Percentiles rank a stretch among this genome's conserved stretches.
Evolutionary conservation across 192 early-diverging fungal genomes (phyloP).

Genomic region (Coemansia furcata): DNA sequence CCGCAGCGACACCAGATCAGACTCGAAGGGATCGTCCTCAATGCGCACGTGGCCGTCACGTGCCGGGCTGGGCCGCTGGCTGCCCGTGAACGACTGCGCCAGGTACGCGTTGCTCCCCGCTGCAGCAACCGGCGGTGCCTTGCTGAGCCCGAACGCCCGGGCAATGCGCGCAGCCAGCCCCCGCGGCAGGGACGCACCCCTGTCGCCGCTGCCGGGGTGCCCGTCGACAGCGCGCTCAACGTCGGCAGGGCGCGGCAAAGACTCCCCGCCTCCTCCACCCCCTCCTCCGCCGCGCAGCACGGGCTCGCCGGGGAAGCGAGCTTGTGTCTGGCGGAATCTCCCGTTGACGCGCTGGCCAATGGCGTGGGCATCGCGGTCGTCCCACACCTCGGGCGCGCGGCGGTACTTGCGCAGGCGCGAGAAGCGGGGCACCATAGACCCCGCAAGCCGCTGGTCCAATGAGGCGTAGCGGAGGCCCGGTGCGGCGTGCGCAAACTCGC

Average conservation of each 20-base stretch:
- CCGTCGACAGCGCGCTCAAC: slow-evolving; percentile 26
- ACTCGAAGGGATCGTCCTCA: background rate
- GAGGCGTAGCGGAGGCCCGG: slow-evolving; percentile 14
- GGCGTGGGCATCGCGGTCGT: slow-evolving; percentile 43
- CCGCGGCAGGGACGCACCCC: background rate
- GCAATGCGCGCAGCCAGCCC: background rate
- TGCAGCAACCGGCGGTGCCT: background rate
- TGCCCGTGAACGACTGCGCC: background rate
- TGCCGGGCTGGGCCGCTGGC: background rate
- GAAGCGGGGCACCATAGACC: slow-evolving; percentile 36
- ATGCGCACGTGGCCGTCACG: slow-evolving; percentile 2
- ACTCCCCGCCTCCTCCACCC: background rate
- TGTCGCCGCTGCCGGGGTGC: slow-evolving; percentile 41
- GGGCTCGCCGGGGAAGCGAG: slow-evolving; percentile 18
- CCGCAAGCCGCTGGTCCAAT: slow-evolving; percentile 41
- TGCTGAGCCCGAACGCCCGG: background rate
- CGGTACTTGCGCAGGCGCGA: slow-evolving; percentile 44
- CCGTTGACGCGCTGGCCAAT: slow-evolving; percentile 35
- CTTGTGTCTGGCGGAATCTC: slow-evolving; percentile 2
- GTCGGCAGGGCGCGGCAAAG: slow-evolving; percentile 7
- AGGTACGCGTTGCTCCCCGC: background rate
- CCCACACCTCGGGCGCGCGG: slow-evolving; percentile 49
- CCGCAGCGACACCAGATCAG: background rate
- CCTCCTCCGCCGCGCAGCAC: slow-evolving; percentile 27
- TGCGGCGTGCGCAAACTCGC: slow-evolving; percentile 38